Conservation (phyloP, 345 rosid species). For the Acer yangbiense region DNA sequence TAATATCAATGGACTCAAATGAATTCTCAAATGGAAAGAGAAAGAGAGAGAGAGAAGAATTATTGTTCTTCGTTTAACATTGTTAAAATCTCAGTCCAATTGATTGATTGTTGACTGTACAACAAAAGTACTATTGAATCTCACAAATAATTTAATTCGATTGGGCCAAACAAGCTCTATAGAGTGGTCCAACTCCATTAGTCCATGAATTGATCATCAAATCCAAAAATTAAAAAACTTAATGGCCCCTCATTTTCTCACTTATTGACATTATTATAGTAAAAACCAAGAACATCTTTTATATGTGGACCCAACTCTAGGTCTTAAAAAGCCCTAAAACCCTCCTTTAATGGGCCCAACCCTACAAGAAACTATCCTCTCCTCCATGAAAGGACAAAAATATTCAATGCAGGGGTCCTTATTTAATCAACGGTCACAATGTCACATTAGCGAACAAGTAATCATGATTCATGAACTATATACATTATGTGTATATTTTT, state of each 20-base stretch:
- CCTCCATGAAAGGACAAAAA: constrained; percentile 17
- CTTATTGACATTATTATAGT: neutral
- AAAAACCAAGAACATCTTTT: neutral
- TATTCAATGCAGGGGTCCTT: constrained; percentile 25
- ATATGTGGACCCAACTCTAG: constrained; percentile 6
- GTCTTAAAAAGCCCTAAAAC: neutral
- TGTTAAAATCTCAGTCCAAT: neutral
- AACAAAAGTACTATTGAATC: neutral
- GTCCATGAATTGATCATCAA: neutral
- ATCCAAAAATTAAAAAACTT: neutral
- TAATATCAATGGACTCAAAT: neutral
- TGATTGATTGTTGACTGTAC: neutral
- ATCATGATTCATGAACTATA: too few species aligned
- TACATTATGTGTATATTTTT: too few species aligned
- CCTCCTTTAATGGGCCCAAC: constrained; percentile 30
- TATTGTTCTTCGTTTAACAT: neutral
- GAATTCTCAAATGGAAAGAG: too few species aligned
- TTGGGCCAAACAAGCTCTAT: neutral
- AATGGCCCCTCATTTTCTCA: neutral
- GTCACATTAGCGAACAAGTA: constrained; percentile 40
- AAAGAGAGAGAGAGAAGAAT: too few species aligned
- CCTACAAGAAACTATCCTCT: neutral
- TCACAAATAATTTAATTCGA: neutral
- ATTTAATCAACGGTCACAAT: constrained; percentile 59
- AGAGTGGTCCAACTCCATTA: constrained; percentile 9